A percentile compares a stretch with the other conserved stretches of the same genome.
Evolutionary conservation across 2,329 filamentous ascomycete species (phyloP).

Genomic region (Graphium sp.): DNA sequence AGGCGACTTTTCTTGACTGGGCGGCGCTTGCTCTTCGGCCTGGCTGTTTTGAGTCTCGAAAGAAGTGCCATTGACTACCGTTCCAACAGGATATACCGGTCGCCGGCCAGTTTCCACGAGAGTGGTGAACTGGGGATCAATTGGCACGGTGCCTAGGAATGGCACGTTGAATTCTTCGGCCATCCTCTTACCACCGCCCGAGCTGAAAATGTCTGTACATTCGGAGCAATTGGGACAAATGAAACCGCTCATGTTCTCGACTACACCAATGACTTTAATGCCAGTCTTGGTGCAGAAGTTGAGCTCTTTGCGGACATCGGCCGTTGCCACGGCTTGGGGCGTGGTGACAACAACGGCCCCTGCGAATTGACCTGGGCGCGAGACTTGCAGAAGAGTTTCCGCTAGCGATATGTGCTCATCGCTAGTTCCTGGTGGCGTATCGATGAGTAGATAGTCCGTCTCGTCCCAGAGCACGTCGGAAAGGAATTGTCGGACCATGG

Average conservation of each 20-base stretch:
- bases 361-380: conserved; percentile 50
- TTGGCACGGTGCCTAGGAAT: conserved; percentile 76
- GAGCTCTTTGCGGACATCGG: conserved; percentile 86
- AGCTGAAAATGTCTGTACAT: conserved; percentile 86
- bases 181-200: conserved; percentile 81
- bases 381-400: conserved; percentile 57
- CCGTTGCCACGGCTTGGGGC: conserved; percentile 82
- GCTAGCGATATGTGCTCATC: conserved; percentile 95
- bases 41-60: background rate
- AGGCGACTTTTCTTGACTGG: no score
- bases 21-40: no score
- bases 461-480: conserved; percentile 78
- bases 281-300: conserved; percentile 83
- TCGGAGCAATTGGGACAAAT: conserved; percentile 69
- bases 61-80: conserved; percentile 32
- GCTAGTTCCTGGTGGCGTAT: conserved; percentile 89
- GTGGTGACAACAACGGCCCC: conserved; percentile 94
- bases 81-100: conserved; percentile 55
- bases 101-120: conserved; percentile 59
- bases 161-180: conserved; percentile 68
- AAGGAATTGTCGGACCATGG: conserved; percentile 94
- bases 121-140: conserved; percentile 82
- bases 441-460: conserved; percentile 84
- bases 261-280: conserved; percentile 66
- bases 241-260: conserved; percentile 94